Evolutionary conservation across 768 basidiomycete genomes (phyloP), one percentile per base, ranked within the genome.

Genomic region (Boletus reticulatus): DNA sequence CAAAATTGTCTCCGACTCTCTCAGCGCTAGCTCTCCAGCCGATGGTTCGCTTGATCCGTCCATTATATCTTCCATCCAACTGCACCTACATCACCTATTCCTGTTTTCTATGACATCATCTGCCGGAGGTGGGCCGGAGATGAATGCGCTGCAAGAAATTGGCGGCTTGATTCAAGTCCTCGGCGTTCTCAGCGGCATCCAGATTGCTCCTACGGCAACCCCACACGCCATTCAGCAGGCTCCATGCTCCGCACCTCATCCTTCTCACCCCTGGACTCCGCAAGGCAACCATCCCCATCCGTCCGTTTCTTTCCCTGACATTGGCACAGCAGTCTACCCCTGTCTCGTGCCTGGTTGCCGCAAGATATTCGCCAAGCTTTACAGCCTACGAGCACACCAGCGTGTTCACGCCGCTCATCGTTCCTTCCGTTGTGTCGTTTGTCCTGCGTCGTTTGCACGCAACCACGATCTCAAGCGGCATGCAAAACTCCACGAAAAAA

Each of bases 381-480:
- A 84, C 68, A 80, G 76, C 60, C 78, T 92, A 9, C 86, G 89
- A 6, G 79, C 82, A 4, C 90, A 92, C 69, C 83, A 88, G 62
- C 84, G 83, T 38, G 69, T 81, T 31, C 89, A 91, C 62, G 76
- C 85, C 4, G 67, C 75, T 1, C 81, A 86, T 59, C 82, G 88
- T 10, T 87, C 88, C 1, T 87, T 79, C 68, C 79, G 81, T 16
- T 90, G 89, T 60, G 71, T 66, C 2, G 67, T 72, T 4, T 92
- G 89, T 55, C 84, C 89, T 7, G 87, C 87, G 6, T 86, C 87
- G 16, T 92, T 92, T 69, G 83, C 84, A 4, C 81, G 89, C 46
- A 88, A 87, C 58, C 89, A 91, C 59, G 89, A 91, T 67, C 76
- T 90, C 45, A 90, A 88, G 71, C 81, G 89, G n/a, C 89, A 92